Base-by-base conservation (phyloP, 805 yeast genomes). In the Pichia cabralensis region DNA sequence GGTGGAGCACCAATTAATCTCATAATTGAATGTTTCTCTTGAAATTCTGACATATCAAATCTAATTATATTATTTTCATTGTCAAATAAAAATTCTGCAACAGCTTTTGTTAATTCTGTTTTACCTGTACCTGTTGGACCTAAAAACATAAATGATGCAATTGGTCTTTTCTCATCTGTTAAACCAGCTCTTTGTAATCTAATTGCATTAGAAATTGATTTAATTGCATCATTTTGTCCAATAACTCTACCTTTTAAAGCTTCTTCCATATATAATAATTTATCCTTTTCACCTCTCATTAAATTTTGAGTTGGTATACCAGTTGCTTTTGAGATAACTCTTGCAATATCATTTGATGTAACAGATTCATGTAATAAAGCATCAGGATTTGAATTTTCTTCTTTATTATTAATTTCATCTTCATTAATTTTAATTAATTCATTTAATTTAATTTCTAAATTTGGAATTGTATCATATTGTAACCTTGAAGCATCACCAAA, bases 41-140 rank as follows among this genome's bases (percentile, higher is more conserved):
- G 97, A 58, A 92, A 89, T 56, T 89, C 98, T 15, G 95, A 83
- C 98, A 92, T 92, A 58, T 89, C 98, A 55, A 89, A 89, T 47
- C 98, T 68, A 17, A 88, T 75, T 23, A 89, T 86, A 8, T 95
- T 74, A 28, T 75, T 68, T 50, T 83, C 85, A 55, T 89, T 89
- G 51, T 86, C 92, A 60, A 92, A 92, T 48, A 89, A 60, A 49
- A 92, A 92, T 48, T 85, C 86, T 2, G 97, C 95, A 38, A 89
- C 68, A 1, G 94, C 78, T 56, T 92, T 89, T 7, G 96, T 88
- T 34, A 92, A 68, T 57, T 92, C 97, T 1, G 98, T 92, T 59
- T 89, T 89, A 62, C 98, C 98, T 0, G 97, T 89, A 62, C 98
- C 98, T 0, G 98, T 92, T 35, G 98, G 97, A 16, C 98, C 98